Base-by-base conservation (phyloP, 2,329 filamentous ascomycete genomes). In the Raffaelea albimanens region DNA sequence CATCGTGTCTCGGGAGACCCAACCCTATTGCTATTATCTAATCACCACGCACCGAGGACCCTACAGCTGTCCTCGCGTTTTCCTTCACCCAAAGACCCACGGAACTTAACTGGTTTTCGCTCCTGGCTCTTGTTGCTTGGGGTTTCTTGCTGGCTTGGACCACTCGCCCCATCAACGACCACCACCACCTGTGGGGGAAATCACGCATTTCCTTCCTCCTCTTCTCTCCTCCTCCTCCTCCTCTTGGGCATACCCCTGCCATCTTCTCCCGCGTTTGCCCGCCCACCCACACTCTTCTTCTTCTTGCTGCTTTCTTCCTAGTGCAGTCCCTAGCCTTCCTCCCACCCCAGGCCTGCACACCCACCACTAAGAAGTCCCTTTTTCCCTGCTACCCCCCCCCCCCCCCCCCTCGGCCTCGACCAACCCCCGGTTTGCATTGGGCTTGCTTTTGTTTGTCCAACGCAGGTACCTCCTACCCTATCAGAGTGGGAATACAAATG, bases 401-500 rank as follows among this genome's bases (percentile, higher is more conserved):
- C 52, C 39, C 49, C 54, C 53, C 41, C 45, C 47, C 47, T 48
- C 48, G 49, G 50, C 49, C 49, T 50, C 47, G 40, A 39, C 48
- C 48, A 49, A 36, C 45, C 49, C 51, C 50, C 52, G 55, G 53
- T 51, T 49, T 44, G 33, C 49, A n/a, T n/a, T n/a, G n/a, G n/a
- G n/a, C n/a, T n/a, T n/a, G n/a, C n/a, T n/a, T 23, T 59, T 59
- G 56, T 53, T 50, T 33, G n/a, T 25, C 19, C 23, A 31, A 31
- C 14, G 4, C n/a, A n/a, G n/a, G n/a, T n/a, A n/a, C 18, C 19
- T 29, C 14, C 40, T 16, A 38, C 34, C 14, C 59, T 58, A 59
- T 58, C 61, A 55, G 58, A 54, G 64, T 61, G 46, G 49, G 65
- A 64, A 52, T 75, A 75, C 71, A 79, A 82, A 83, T 83, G 79